Evolutionary conservation across 208 protist genomes (phyloP).

Genomic region (Phytomonas sp.): DNA sequence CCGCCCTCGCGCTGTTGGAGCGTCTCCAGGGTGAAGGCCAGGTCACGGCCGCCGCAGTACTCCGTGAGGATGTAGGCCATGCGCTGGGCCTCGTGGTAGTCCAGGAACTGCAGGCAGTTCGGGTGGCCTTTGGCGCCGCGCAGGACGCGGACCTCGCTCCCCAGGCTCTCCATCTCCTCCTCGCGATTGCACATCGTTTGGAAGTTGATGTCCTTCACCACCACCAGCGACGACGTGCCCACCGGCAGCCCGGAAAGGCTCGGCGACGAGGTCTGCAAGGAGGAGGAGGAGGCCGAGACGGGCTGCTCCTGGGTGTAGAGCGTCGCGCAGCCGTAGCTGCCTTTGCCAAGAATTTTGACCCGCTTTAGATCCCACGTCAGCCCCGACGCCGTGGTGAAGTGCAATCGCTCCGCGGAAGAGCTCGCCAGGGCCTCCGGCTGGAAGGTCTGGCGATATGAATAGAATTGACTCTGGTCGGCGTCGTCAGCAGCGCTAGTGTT

Average conservation of each 20-base stretch:
- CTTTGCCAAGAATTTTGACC: constrained; percentile 69
- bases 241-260: background rate
- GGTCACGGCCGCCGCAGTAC: constrained; percentile 66
- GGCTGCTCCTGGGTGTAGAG: constrained; percentile 26
- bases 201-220: constrained; percentile 78
- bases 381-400: constrained; percentile 25
- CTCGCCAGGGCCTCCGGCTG: background rate
- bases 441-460: too few species aligned
- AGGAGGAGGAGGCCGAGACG: background rate
- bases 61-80: constrained; percentile 81
- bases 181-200: constrained; percentile 53
- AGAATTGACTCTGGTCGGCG: too few species aligned
- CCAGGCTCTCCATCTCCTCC: constrained; percentile 48
- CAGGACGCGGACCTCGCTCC: constrained; percentile 50
- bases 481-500: too few species aligned
- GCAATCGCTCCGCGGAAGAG: constrained; percentile 17
- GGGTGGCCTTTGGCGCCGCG: constrained; percentile 36
- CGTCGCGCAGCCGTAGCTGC: constrained; percentile 74
- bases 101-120: constrained; percentile 53
- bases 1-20: background rate
- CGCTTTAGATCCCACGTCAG: constrained; percentile 25
- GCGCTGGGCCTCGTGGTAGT: constrained; percentile 36
- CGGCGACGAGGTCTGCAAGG: background rate
- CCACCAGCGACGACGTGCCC: constrained; percentile 15
- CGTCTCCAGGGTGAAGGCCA: constrained; percentile 34